Percentiles rank a stretch among this genome's conserved stretches.
Evolutionary conservation across 164 flowering plant genomes (phyloP).

Genomic region (Sextonia rubra): DNA sequence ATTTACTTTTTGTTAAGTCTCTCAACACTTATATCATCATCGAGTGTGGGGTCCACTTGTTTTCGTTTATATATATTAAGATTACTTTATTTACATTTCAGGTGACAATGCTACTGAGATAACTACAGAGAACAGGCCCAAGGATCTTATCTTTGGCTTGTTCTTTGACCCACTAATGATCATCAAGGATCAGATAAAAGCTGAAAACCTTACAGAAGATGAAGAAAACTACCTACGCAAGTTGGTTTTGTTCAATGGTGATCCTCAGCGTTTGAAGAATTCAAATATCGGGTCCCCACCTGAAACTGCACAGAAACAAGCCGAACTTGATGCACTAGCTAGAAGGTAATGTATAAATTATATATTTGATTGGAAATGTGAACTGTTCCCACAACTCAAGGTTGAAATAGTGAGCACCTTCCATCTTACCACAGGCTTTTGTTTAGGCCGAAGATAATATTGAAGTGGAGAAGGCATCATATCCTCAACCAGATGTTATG

Average conservation of each 20-base stretch:
- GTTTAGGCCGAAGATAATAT: too few relatives aligned
- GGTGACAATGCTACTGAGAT: constrained; percentile 66
- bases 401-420: too few relatives aligned
- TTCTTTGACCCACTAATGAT: constrained; percentile 76
- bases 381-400: too few relatives aligned
- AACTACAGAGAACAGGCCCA: constrained; percentile 65
- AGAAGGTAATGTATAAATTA: constrained; percentile 48
- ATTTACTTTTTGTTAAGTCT: neutral
- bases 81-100: constrained; percentile 16
- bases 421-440: too few relatives aligned
- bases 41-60: neutral
- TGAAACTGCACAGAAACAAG: constrained; percentile 49
- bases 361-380: too few relatives aligned
- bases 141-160: constrained; percentile 71
- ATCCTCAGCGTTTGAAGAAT: constrained; percentile 50
- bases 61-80: neutral
- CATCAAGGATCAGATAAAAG: constrained; percentile 85
- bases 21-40: neutral
- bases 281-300: constrained; percentile 42
- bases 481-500: too few relatives aligned
- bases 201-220: constrained; percentile 52
- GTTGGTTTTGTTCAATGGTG: constrained; percentile 56
- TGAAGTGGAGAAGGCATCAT: too few relatives aligned
- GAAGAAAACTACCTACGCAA: constrained; percentile 70
- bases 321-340: constrained; percentile 81